Conservation (phyloP, 179 eudicot species). For the Nepenthes alata region DNA sequence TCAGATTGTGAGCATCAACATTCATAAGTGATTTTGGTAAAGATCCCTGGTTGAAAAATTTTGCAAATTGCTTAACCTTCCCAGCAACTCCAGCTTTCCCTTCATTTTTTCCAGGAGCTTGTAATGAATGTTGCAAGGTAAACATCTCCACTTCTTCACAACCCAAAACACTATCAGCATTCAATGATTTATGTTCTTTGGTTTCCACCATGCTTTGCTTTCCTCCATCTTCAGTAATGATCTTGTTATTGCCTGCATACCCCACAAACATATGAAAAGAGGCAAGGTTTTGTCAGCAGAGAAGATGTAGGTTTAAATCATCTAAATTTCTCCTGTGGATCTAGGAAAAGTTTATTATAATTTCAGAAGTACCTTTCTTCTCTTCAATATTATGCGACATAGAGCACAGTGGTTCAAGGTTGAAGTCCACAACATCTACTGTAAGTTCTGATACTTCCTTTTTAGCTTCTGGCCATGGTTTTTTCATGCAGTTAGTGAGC, state of each 20-base stretch:
- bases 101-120: constrained; percentile 10
- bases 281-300: background rate
- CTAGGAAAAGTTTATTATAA: background rate
- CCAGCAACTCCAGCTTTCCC: constrained; percentile 25
- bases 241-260: constrained; percentile 21
- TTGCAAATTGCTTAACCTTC: constrained; percentile 70
- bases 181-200: constrained; percentile 11
- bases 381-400: constrained; percentile 12
- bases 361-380: constrained; percentile 28
- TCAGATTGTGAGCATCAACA: constrained; percentile 20
- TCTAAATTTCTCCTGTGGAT: no score
- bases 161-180: constrained; percentile 8
- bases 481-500: constrained; percentile 5
- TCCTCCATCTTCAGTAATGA: constrained; percentile 11
- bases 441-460: constrained; percentile 9
- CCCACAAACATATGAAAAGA: background rate
- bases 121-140: constrained; percentile 12
- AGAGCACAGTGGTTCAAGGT: constrained; percentile 19
- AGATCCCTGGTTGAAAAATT: constrained; percentile 54
- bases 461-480: constrained; percentile 2
- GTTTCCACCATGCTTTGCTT: constrained; percentile 16
- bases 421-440: constrained; percentile 14
- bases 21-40: constrained; percentile 18
- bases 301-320: background rate
- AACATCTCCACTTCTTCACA: constrained; percentile 13